Conservation (phyloP, 192 early-diverging fungal genomes). For the Entomortierella lignicola region DNA sequence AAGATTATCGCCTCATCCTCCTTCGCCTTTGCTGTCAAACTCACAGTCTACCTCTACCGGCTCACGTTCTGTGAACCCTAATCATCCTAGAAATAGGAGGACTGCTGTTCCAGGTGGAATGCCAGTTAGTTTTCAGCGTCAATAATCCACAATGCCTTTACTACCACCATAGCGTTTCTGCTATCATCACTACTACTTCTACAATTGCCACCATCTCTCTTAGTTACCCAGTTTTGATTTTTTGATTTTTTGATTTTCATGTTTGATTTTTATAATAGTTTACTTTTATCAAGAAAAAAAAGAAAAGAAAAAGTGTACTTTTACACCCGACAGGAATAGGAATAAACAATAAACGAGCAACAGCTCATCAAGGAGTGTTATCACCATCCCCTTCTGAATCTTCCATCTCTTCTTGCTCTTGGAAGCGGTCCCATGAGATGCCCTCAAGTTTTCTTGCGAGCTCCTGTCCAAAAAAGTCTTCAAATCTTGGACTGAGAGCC, state of each 20-base stretch:
- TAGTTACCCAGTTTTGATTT: too few relatives aligned
- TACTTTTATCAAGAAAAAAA: too few relatives aligned
- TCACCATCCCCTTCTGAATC: neutral
- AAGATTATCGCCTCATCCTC: slow-evolving; percentile 13
- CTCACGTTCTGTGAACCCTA: slow-evolving; percentile 9
- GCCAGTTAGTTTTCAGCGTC: slow-evolving; percentile 7
- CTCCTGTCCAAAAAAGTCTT: slow-evolving; percentile 44
- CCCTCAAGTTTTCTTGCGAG: slow-evolving; percentile 15
- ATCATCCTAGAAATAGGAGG: slow-evolving; percentile 15
- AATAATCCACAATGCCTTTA: neutral
- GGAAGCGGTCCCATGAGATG: slow-evolving; percentile 33
- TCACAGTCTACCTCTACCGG: slow-evolving; percentile 1
- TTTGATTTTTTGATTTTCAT: too few relatives aligned
- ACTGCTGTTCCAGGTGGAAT: slow-evolving; percentile 13
- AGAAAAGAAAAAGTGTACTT: too few relatives aligned
- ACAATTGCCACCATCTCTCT: too few relatives aligned
- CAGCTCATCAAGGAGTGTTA: too few relatives aligned
- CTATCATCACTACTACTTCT: too few relatives aligned
- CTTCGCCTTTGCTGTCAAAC: slow-evolving; percentile 18
- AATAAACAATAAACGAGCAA: too few relatives aligned
- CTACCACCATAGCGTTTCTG: neutral
- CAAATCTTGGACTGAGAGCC: slow-evolving; percentile 46
- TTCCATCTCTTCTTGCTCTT: slow-evolving; percentile 5
- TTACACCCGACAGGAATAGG: too few relatives aligned
- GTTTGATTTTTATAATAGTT: too few relatives aligned